Conservation (phyloP, 2,329 filamentous ascomycete genomes). For the Trichoderma arundinaceum region DNA sequence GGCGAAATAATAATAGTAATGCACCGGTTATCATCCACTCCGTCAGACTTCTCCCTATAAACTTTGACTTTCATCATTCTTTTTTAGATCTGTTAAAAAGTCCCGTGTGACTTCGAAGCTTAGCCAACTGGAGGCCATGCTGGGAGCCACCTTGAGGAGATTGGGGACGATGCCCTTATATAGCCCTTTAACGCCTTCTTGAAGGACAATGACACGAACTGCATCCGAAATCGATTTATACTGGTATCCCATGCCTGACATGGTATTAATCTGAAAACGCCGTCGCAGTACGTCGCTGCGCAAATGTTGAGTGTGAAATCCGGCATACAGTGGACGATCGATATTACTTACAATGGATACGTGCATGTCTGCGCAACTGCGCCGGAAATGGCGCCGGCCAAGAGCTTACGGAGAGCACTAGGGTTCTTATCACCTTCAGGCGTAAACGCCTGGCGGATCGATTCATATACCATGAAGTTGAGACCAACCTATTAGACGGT, state of each 20-base stretch:
- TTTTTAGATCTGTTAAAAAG: conserved; percentile 70
- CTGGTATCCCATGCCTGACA: conserved; percentile 97
- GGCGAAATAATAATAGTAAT: not conserved
- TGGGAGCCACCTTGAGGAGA: conserved; percentile 93
- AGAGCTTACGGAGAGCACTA: conserved; percentile 76
- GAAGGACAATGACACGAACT: conserved; percentile 75
- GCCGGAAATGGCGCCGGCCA: conserved; percentile 91
- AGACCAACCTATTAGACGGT: conserved; percentile 74
- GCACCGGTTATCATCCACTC: not conserved
- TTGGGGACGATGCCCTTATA: conserved; percentile 98
- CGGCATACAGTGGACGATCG: too few species aligned
- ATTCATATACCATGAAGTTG: conserved; percentile 99
- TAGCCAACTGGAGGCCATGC: conserved; percentile 98
- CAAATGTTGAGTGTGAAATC: conserved; percentile 36
- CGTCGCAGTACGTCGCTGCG: conserved; percentile 85
- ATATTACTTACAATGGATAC: conserved; percentile 82
- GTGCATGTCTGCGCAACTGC: conserved; percentile 97
- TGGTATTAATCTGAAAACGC: conserved; percentile 98
- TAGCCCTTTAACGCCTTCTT: conserved; percentile 83
- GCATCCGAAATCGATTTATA: conserved; percentile 90
- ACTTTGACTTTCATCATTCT: conserved; percentile 10
- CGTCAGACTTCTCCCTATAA: conserved; percentile 17
- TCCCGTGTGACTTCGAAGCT: conserved; percentile 95
- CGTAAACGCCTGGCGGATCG: conserved; percentile 81
- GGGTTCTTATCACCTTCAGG: conserved; percentile 88